Percentiles rank a stretch among this genome's conserved stretches.
Evolutionary conservation across 2,329 filamentous ascomycete species (phyloP).

Genomic region (Pseudogymnoascus verrucosus): DNA sequence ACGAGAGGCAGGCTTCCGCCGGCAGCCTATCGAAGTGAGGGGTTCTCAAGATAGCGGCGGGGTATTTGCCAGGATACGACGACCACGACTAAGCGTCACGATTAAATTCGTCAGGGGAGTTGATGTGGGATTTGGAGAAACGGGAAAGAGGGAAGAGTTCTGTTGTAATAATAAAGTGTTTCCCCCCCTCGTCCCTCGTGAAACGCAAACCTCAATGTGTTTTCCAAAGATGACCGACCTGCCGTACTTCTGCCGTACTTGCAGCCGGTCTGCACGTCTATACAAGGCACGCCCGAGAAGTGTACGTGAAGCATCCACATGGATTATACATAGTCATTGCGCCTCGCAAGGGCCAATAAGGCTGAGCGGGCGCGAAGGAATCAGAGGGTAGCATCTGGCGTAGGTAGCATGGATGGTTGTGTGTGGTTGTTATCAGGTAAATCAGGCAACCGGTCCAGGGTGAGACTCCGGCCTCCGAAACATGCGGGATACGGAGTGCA

Average conservation of each 20-base stretch:
- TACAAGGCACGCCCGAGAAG: not conserved
- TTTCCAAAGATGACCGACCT: not conserved
- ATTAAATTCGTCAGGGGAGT: not conserved
- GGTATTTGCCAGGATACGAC: not conserved
- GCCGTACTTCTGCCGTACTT: not conserved
- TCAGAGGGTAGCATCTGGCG: not conserved
- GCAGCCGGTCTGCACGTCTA: not conserved
- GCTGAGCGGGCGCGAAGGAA: not conserved
- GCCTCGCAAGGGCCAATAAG: not conserved
- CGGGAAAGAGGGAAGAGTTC: not conserved
- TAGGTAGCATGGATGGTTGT: not conserved
- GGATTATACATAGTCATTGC: not conserved
- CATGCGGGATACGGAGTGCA: not conserved
- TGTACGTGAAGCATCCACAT: not conserved
- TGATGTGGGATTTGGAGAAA: not conserved
- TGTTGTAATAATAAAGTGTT: not conserved
- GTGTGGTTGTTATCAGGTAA: not conserved
- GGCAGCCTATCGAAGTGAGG: conserved; percentile 6
- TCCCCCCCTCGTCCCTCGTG: not conserved
- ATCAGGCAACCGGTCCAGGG: not conserved
- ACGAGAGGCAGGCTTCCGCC: conserved; percentile 3
- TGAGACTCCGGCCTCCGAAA: not conserved
- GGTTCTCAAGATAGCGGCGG: conserved; percentile 2
- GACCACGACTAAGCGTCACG: not conserved
- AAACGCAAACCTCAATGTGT: not conserved